Percentiles rank a stretch among this genome's conserved stretches.
phyloP scores from a whole-genome alignment of 106 monocot genomes.

The Allium cepa region DNA sequence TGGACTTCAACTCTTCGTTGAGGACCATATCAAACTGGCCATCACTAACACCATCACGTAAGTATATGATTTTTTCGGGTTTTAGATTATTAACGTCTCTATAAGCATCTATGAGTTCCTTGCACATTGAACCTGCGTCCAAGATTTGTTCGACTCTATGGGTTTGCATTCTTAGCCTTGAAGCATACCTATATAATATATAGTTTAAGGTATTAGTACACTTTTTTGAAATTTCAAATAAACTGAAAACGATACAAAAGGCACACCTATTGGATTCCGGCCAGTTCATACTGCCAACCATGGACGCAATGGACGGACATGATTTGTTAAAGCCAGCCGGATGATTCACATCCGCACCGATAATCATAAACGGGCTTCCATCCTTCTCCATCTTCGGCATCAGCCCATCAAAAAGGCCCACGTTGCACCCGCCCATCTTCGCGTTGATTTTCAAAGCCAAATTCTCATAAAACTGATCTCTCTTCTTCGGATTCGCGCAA shows the following conservation, averaged over 20 bases:
- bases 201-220: not conserved
- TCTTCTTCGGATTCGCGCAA: not conserved
- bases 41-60: constrained; percentile 52
- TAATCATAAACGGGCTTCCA: constrained; percentile 21
- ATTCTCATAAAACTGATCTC: constrained; percentile 29
- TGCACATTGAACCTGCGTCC: constrained; percentile 24
- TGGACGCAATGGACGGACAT: constrained; percentile 34
- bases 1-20: constrained; percentile 28
- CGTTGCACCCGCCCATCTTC: constrained; percentile 43
- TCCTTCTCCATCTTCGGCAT: constrained; percentile 1
- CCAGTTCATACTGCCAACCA: constrained; percentile 24
- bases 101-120: constrained; percentile 19
- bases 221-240: too few species aligned
- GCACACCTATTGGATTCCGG: constrained; percentile 10
- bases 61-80: constrained; percentile 36
- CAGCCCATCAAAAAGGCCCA: constrained; percentile 19
- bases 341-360: constrained; percentile 54
- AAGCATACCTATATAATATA: not conserved
- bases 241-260: too few species aligned
- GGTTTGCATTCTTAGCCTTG: constrained; percentile 20
- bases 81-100: constrained; percentile 2
- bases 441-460: constrained; percentile 49
- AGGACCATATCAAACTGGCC: constrained; percentile 51
- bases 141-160: constrained; percentile 26
- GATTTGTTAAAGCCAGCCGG: constrained; percentile 16